phyloP scores from a whole-genome alignment of 768 basidiomycete species.

The Gloeopeniophorella convolvens region DNA sequence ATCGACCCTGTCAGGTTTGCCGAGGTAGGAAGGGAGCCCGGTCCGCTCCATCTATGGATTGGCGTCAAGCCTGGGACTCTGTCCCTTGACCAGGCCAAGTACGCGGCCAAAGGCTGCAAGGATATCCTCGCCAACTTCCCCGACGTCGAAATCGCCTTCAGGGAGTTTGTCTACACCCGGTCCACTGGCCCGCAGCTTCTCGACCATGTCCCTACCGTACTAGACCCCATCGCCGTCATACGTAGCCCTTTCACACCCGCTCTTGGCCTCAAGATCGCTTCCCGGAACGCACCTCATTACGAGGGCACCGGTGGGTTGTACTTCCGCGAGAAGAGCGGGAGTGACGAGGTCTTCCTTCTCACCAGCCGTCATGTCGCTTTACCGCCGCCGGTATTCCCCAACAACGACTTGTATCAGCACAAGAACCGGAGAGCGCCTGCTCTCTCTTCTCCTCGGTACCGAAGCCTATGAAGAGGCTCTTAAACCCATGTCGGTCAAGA shows the following conservation, averaged over 20 bases:
- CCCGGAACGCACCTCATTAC: slow-evolving; percentile 25
- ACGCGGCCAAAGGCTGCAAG: slow-evolving; percentile 24
- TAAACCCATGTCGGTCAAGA: not conserved
- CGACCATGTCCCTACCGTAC: slow-evolving; percentile 22
- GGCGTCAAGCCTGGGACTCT: slow-evolving; percentile 30
- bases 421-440: not conserved
- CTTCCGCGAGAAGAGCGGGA: slow-evolving; percentile 24
- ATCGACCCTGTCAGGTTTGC: slow-evolving; percentile 31
- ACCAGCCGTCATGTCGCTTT: slow-evolving; percentile 33
- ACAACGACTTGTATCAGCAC: slow-evolving; percentile 18
- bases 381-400: slow-evolving; percentile 26
- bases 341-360: slow-evolving; percentile 26
- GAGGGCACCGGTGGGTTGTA: slow-evolving; percentile 36
- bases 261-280: slow-evolving; percentile 34
- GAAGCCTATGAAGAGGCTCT: not conserved
- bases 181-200: slow-evolving; percentile 27
- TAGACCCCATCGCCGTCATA: slow-evolving; percentile 25
- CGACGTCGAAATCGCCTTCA: slow-evolving; percentile 31
- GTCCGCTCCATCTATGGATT: slow-evolving; percentile 27
- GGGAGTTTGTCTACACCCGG: slow-evolving; percentile 24
- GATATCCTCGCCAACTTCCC: slow-evolving; percentile 28
- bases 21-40: slow-evolving; percentile 21
- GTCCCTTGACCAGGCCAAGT: slow-evolving; percentile 25
- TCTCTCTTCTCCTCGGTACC: not conserved
- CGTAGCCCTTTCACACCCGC: slow-evolving; percentile 31